A percentile compares a stretch with the other conserved stretches of the same genome.
Evolutionary conservation across 805 yeast species (phyloP).

Genomic region (Lipomyces chichibuensis): DNA sequence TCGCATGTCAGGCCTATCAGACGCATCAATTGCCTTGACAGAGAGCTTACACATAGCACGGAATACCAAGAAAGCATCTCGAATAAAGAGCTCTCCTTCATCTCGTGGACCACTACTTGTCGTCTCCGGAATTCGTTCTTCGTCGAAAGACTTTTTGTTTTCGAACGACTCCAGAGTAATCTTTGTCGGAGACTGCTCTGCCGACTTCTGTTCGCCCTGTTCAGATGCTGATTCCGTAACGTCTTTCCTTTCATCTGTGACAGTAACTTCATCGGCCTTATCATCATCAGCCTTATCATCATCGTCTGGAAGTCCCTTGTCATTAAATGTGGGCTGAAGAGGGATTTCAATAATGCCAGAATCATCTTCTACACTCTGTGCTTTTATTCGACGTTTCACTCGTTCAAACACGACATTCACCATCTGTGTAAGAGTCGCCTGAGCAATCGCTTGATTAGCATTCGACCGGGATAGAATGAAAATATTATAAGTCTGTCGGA

Average conservation of each 20-base stretch:
- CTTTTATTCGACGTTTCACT: conserved; percentile 48
- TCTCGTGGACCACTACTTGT: conserved; percentile 50
- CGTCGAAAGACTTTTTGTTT: conserved; percentile 40
- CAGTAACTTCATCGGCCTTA: conserved; percentile 22
- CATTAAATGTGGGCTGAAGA: conserved; percentile 17
- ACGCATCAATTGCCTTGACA: conserved; percentile 71
- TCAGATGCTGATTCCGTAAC: conserved; percentile 2
- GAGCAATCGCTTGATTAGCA: conserved; percentile 89
- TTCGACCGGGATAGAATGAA: conserved; percentile 82
- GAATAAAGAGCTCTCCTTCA: conserved; percentile 70
- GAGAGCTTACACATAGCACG: conserved; percentile 95
- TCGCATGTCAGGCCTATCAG: conserved; percentile 58
- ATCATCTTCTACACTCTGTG: conserved; percentile 5
- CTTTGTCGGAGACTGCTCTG: conserved; percentile 15
- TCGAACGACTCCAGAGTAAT: conserved; percentile 44
- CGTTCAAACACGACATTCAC: conserved; percentile 84
- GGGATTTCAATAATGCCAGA: conserved; percentile 25
- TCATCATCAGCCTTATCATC: conserved; percentile 25
- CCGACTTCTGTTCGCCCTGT: neutral
- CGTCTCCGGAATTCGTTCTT: conserved; percentile 41
- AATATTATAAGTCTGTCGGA: conserved; percentile 90
- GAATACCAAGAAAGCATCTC: conserved; percentile 90
- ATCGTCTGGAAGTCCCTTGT: conserved; percentile 13
- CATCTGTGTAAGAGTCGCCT: conserved; percentile 90
- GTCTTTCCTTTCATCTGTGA: neutral